phyloP scores from a whole-genome alignment of 2,329 filamentous ascomycete genomes.

The Coniochaeta sp. region DNA sequence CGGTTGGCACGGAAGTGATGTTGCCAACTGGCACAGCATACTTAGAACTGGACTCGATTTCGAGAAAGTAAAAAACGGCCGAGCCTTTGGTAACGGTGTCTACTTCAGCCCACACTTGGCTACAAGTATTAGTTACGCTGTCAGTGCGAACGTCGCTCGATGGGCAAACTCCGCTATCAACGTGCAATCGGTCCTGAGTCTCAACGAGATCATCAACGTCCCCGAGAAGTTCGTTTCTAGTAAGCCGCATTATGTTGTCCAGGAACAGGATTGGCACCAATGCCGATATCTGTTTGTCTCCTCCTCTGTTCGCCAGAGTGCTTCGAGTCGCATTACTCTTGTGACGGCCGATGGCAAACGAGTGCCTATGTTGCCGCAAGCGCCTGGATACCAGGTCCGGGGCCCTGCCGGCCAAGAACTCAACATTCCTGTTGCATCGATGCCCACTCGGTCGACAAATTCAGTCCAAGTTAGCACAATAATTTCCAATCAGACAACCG shows the following conservation, averaged over 20 bases:
- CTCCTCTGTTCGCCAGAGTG: neutral
- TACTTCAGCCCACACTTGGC: conserved; percentile 63
- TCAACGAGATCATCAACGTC: conserved; percentile 81
- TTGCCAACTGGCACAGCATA: conserved; percentile 86
- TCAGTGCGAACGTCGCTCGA: neutral
- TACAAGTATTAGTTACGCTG: conserved; percentile 47
- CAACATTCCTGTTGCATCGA: conserved; percentile 24
- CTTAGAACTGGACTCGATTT: conserved; percentile 77
- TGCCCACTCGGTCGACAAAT: conserved; percentile 14
- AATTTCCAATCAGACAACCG: neutral
- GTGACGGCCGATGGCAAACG: conserved; percentile 3
- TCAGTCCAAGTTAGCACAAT: neutral
- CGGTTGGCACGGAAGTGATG: conserved; percentile 74
- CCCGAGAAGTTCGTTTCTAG: conserved; percentile 51
- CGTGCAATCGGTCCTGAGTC: conserved; percentile 53
- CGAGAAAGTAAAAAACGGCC: conserved; percentile 52
- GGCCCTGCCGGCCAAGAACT: conserved; percentile 8
- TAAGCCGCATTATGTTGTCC: conserved; percentile 62
- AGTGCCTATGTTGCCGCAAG: conserved; percentile 11
- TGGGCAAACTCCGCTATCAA: conserved; percentile 61
- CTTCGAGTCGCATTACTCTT: neutral
- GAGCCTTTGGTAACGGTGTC: conserved; percentile 70
- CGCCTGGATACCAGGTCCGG: conserved; percentile 6
- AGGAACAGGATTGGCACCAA: conserved; percentile 78
- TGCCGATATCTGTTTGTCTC: conserved; percentile 71